Evolutionary conservation across 805 yeast species (phyloP).

Genomic region (Groenewaldozyma salmanticensis): DNA sequence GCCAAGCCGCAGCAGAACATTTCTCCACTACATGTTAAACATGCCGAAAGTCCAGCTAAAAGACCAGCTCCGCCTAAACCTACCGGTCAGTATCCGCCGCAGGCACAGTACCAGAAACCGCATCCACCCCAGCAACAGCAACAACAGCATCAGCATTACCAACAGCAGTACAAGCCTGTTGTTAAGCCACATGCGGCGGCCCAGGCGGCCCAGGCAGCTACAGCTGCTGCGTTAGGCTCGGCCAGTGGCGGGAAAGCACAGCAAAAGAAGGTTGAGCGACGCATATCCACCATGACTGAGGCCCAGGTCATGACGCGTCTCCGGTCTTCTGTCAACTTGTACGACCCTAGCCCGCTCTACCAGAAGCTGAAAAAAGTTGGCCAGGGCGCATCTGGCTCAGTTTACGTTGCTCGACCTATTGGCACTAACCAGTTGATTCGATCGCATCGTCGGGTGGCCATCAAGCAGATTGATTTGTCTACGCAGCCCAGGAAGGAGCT

Average conservation of each 20-base stretch:
- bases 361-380: slow-evolving; percentile 68
- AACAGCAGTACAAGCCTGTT: too few species aligned
- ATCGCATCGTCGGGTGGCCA: slow-evolving; percentile 53
- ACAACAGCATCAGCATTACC: too few species aligned
- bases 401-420: slow-evolving; percentile 72
- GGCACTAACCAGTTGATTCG: slow-evolving; percentile 24
- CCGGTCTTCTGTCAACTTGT: slow-evolving; percentile 67
- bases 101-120: too few species aligned
- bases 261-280: slow-evolving; percentile 51
- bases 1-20: background rate
- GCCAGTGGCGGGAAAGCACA: slow-evolving; percentile 13
- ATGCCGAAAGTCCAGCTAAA: too few species aligned
- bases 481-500: slow-evolving; percentile 93
- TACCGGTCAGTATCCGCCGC: slow-evolving; percentile 1
- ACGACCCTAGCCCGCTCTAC: slow-evolving; percentile 69
- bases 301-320: slow-evolving; percentile 76
- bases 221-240: slow-evolving; percentile 18
- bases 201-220: slow-evolving; percentile 36
- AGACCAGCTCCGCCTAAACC: slow-evolving; percentile 2
- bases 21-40: background rate
- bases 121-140: too few species aligned
- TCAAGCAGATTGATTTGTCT: slow-evolving; percentile 91
- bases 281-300: slow-evolving; percentile 65
- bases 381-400: slow-evolving; percentile 98
- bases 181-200: slow-evolving; percentile 7